phyloP scores from a whole-genome alignment of 2,329 filamentous ascomycete species.

The Fusarium liriodendri region DNA sequence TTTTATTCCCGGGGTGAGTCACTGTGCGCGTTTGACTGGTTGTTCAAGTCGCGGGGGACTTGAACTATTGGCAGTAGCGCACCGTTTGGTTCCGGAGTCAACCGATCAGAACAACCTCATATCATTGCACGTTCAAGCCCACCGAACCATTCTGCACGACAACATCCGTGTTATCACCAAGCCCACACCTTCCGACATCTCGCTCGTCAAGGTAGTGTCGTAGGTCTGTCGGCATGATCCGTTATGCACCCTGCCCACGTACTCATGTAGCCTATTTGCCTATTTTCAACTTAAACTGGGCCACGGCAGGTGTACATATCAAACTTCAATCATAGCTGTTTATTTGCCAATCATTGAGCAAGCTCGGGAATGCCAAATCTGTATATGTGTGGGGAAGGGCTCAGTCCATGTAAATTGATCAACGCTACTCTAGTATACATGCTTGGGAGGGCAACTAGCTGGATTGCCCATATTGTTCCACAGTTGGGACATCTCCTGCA shows the following conservation, averaged over 20 bases:
- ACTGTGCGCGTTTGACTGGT: not conserved
- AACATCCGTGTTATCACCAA: not conserved
- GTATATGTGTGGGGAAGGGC: not conserved
- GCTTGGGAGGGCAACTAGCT: not conserved
- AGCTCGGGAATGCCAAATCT: not conserved
- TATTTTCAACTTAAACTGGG: not conserved
- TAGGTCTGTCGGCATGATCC: not conserved
- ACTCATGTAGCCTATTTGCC: not conserved
- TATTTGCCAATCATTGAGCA: not conserved
- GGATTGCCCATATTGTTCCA: not conserved
- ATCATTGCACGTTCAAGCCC: not conserved
- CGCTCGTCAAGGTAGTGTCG: not conserved
- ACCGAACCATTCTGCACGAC: not conserved
- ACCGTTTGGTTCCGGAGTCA: not conserved
- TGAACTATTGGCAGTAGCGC: not conserved
- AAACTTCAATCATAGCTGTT: not conserved
- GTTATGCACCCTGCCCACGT: not conserved
- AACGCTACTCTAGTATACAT: not conserved
- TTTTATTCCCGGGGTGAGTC: not conserved
- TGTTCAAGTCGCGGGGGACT: not conserved
- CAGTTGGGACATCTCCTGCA: not conserved
- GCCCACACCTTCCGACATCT: not conserved
- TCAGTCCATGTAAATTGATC: not conserved
- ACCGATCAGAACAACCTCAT: not conserved
- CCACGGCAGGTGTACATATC: not conserved